Evolutionary conservation across 176 grass and related monocot species (phyloP).

Genomic region (Neostapfia colusana): DNA sequence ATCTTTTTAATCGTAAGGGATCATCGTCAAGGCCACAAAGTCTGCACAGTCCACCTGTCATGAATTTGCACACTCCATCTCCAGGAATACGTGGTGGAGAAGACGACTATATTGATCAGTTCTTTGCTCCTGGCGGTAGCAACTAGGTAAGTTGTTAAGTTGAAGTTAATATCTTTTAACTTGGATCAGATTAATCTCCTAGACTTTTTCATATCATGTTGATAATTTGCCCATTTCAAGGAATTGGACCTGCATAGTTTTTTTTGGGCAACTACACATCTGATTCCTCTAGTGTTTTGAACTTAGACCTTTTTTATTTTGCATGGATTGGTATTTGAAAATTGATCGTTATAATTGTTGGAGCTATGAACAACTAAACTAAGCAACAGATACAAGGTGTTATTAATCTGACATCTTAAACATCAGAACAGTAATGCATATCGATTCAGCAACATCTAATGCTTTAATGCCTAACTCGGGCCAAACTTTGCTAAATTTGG

Average conservation of each 20-base stretch:
- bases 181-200: slow-evolving; percentile 3
- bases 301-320: not conserved
- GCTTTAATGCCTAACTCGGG: not conserved
- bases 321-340: too few relatives aligned
- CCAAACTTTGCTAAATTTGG: slow-evolving; percentile 23
- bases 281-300: not conserved
- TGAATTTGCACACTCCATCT: too few relatives aligned
- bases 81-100: too few relatives aligned
- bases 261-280: not conserved
- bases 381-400: not conserved
- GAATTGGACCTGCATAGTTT: not conserved
- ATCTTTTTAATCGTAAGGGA: too few relatives aligned
- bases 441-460: slow-evolving; percentile 4
- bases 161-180: too few relatives aligned
- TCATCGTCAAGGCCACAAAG: too few relatives aligned
- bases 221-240: not conserved
- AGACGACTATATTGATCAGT: too few relatives aligned
- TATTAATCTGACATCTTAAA: slow-evolving; percentile 24
- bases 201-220: not conserved
- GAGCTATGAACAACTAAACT: slow-evolving; percentile 6
- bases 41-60: too few relatives aligned
- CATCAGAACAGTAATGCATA: not conserved
- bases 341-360: too few relatives aligned
- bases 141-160: too few relatives aligned
- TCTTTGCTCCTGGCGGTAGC: too few relatives aligned